A percentile compares a stretch with the other conserved stretches of the same genome.
phyloP scores from a whole-genome alignment of 768 basidiomycete genomes.

The Lentinula boryana region DNA sequence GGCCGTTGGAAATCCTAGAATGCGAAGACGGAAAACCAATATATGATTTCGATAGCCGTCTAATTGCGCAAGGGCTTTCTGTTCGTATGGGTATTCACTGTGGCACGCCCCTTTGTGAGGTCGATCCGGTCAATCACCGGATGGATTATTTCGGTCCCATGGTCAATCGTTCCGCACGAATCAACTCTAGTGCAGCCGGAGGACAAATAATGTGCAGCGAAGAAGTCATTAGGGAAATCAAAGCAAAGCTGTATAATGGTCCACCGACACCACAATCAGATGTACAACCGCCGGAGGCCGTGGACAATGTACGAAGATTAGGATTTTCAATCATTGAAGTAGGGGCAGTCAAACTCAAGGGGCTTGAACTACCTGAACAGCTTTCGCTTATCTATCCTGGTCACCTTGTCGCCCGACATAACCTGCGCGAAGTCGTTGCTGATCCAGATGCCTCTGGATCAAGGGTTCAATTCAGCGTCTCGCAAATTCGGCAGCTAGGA shows the following conservation, averaged over 20 bases:
- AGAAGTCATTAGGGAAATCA: conserved; percentile 81
- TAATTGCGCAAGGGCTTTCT: conserved; percentile 83
- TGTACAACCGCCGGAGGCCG: conserved; percentile 48
- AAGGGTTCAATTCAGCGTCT: conserved; percentile 62
- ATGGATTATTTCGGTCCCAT: conserved; percentile 99
- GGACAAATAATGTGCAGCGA: conserved; percentile 92
- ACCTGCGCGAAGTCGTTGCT: conserved; percentile 36
- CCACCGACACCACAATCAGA: conserved; percentile 57
- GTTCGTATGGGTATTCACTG: conserved; percentile 98
- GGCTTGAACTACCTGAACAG: conserved; percentile 85
- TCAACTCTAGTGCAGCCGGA: conserved; percentile 76
- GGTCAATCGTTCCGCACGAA: conserved; percentile 89
- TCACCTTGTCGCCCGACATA: conserved; percentile 65
- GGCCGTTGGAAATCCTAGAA: conserved; percentile 93
- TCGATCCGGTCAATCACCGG: conserved; percentile 83
- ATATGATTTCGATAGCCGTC: conserved; percentile 52
- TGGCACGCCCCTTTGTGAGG: conserved; percentile 83
- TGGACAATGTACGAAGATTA: conserved; percentile 72
- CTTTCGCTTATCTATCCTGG: conserved; percentile 82
- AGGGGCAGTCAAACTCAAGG: conserved; percentile 92
- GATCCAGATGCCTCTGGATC: conserved; percentile 32
- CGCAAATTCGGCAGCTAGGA: conserved; percentile 70
- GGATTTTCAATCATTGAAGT: conserved; percentile 67
- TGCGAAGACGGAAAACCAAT: conserved; percentile 86
- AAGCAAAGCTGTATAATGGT: conserved; percentile 52